These are phyloP conservation scores for Ceratocystis destructans DNA, from an alignment of 2,329 filamentous ascomycete genomes.

Conservation along the genomic window DNA sequence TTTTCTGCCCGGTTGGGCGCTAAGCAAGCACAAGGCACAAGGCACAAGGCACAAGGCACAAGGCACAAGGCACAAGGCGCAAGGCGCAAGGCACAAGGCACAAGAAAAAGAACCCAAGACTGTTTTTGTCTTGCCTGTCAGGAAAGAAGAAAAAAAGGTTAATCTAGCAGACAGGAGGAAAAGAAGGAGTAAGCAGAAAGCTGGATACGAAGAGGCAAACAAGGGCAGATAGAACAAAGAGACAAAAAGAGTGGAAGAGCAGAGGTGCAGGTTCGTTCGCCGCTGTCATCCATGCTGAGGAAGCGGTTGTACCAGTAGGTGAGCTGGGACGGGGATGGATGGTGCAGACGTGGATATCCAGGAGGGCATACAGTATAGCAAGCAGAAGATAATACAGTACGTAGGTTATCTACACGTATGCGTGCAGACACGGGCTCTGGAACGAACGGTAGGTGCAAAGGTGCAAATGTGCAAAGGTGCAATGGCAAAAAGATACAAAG, in stretches of 20 bases:
- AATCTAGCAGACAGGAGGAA: no score
- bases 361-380: neutral
- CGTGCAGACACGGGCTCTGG: neutral
- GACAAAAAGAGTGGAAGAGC: neutral
- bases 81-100: no score
- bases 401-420: neutral
- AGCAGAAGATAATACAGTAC: neutral
- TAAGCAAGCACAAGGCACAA: no score
- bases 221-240: neutral
- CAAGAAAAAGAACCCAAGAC: no score
- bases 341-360: neutral
- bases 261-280: neutral
- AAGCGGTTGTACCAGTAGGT: neutral
- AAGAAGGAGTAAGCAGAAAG: no score
- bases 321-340: neutral
- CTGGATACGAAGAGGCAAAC: no score
- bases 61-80: no score
- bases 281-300: slow-evolving; percentile 7
- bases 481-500: neutral
- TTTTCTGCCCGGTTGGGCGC: no score
- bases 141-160: no score
- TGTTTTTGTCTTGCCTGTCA: no score
- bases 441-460: neutral
- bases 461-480: neutral
- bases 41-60: no score